Evolutionary conservation across 2,329 filamentous ascomycete genomes (phyloP).

Genomic region (Orbilia quercus): DNA sequence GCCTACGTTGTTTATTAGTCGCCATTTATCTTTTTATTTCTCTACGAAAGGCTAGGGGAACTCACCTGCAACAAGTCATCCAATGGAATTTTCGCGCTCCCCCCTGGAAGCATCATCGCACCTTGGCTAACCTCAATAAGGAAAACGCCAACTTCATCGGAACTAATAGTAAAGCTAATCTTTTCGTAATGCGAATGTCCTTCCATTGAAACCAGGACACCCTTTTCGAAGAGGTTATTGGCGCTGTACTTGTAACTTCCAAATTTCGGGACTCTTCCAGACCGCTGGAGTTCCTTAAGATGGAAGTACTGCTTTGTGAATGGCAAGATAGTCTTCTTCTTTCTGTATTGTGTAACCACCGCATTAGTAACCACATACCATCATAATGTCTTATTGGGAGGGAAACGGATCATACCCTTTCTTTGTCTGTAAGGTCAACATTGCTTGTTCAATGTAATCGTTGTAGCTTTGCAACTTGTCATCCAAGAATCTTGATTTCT

Average conservation of each 20-base stretch:
- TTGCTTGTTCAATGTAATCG: slow-evolving; percentile 98
- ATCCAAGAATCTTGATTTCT: slow-evolving; percentile 91
- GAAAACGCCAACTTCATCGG: slow-evolving; percentile 93
- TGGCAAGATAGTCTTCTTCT: slow-evolving; percentile 94
- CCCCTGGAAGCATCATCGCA: slow-evolving; percentile 94
- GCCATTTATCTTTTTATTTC: slow-evolving; percentile 2
- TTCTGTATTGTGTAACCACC: slow-evolving; percentile 64
- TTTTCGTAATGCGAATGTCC: slow-evolving; percentile 88
- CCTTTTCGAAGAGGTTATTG: slow-evolving; percentile 87
- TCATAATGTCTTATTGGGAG: neutral
- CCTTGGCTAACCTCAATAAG: slow-evolving; percentile 89
- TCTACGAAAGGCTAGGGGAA: neutral
- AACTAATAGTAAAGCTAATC: slow-evolving; percentile 92
- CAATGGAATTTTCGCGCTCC: slow-evolving; percentile 85
- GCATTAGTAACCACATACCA: slow-evolving; percentile 61
- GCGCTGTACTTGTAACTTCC: slow-evolving; percentile 98
- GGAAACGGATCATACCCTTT: slow-evolving; percentile 74
- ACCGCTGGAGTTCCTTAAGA: slow-evolving; percentile 91
- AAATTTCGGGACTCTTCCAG: slow-evolving; percentile 94
- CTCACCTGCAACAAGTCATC: slow-evolving; percentile 80
- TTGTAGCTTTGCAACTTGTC: slow-evolving; percentile 97
- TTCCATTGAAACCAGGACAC: slow-evolving; percentile 90
- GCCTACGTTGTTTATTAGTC: slow-evolving; percentile 69
- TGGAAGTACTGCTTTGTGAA: slow-evolving; percentile 99
- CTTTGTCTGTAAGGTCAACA: slow-evolving; percentile 95